These are phyloP conservation scores for Claviceps sp. DNA, from an alignment of 2,329 filamentous ascomycete genomes.

Conservation along the genomic window DNA sequence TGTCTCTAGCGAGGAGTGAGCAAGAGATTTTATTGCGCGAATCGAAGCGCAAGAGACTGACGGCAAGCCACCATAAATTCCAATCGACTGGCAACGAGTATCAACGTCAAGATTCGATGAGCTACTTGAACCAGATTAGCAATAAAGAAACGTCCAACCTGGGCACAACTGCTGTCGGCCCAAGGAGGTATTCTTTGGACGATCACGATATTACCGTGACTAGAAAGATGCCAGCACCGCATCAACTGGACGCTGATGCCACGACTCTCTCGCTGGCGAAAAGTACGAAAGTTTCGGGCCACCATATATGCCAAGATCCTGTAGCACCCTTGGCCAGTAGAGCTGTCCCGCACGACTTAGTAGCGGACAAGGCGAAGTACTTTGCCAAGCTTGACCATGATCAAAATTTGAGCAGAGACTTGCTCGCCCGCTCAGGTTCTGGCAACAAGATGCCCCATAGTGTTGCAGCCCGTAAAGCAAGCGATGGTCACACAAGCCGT, in stretches of 20 bases:
- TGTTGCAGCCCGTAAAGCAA: conserved; percentile 4
- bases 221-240: neutral
- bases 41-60: conserved; percentile 6
- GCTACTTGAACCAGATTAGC: neutral
- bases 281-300: neutral
- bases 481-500: neutral
- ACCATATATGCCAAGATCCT: conserved; percentile 6
- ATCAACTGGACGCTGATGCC: conserved; percentile 6
- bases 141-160: neutral
- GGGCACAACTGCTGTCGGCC: neutral
- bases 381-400: neutral
- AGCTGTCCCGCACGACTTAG: conserved; percentile 1
- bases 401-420: conserved; percentile 5
- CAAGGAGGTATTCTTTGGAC: conserved; percentile 5
- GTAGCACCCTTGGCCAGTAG: neutral
- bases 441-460: neutral
- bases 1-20: conserved; percentile 16
- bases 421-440: neutral
- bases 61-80: conserved; percentile 3
- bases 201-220: conserved; percentile 5
- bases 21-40: conserved; percentile 21
- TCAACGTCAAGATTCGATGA: conserved; percentile 12
- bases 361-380: conserved; percentile 1
- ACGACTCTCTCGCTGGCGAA: neutral
- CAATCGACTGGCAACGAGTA: conserved; percentile 10